Evolutionary conservation across 1,284 basidiomycete genomes (phyloP), one percentile per base, ranked within the genome.

Genomic region (Limonomyces culmigenus): DNA sequence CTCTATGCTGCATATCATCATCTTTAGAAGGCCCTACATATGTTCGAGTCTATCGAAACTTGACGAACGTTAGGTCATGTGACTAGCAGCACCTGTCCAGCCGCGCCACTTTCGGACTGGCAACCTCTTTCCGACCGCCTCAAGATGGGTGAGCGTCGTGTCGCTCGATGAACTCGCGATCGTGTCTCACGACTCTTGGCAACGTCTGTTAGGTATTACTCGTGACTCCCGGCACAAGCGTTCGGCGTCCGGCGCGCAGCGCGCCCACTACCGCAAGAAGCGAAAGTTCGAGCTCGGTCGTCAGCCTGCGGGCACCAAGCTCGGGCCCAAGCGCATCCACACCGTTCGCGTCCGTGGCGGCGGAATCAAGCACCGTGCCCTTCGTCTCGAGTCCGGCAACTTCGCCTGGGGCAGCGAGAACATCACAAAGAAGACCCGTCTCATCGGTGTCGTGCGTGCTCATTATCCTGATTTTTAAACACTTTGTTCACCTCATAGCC

Each of bases 261-360:
- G 87, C 54, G 81, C 89, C 47, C 79, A 87, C 67, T 91, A 89
- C 69, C 85, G 91, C 69, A 95, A 95, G 74, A 95, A 93, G 81
- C 77, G 89, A 80, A 93, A 93, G 68, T 93, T 93, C 65, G 89
- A 95, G 71, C 80, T 95, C 55, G 89, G 88, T 56, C 88, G 91
- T 58, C 91, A 95, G 60, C 67, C 91, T 40, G 92, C 91, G 45
- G 88, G 67, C 74, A 96, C 91, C 57, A 95, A 86, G 70, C 76
- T 96, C 47, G 87, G 89, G 39, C 54, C 78, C 42, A 96, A 95
- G 70, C 84, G 91, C 44, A 66, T 96, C 51, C 91, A 93, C 67
- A 71, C 74, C 37, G 89, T 96, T 44, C 86, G 91, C 54, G 79
- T 81, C 36, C 85, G 92, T 53, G 91, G 91, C 49, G 91, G 91